Evolutionary conservation across 169 alveolate genomes (phyloP).

Genomic region (Eimeria tenella): DNA sequence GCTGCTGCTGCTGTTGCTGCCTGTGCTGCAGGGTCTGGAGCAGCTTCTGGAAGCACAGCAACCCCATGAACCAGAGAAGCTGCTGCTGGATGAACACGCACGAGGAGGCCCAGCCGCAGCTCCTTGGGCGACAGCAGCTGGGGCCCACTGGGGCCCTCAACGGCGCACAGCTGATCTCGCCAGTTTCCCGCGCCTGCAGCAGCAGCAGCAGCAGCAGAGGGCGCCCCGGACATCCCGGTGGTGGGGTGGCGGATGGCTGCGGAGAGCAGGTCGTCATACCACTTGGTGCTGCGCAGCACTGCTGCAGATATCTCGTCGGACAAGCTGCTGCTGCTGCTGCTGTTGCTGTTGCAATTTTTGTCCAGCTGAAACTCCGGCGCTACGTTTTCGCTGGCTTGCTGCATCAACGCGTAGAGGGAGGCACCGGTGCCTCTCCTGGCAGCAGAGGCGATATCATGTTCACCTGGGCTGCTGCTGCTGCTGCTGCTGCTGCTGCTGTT

Average conservation of each 20-base stretch:
- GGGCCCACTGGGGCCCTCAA: constrained; percentile 4
- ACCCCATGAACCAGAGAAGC: constrained; percentile 36
- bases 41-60: constrained; percentile 32
- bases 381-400: constrained; percentile 60
- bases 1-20: constrained; percentile 12
- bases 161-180: constrained; percentile 20
- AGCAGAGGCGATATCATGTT: not conserved
- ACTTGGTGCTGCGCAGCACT: constrained; percentile 54
- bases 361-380: constrained; percentile 32
- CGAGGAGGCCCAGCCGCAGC: constrained; percentile 59
- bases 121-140: constrained; percentile 62
- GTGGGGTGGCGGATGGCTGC: constrained; percentile 54
- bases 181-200: constrained; percentile 45
- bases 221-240: constrained; percentile 13
- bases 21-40: constrained; percentile 24
- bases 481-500: constrained; percentile 52
- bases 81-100: constrained; percentile 75
- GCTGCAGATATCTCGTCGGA: constrained; percentile 69
- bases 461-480: not conserved
- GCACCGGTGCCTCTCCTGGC: not conserved
- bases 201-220: constrained; percentile 20
- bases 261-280: constrained; percentile 68
- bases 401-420: constrained; percentile 41
- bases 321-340: constrained; percentile 37
- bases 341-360: not conserved